Base-by-base conservation (phyloP, 2,329 filamentous ascomycete genomes). In the Pseudopyrenochaeta lycopersici region DNA sequence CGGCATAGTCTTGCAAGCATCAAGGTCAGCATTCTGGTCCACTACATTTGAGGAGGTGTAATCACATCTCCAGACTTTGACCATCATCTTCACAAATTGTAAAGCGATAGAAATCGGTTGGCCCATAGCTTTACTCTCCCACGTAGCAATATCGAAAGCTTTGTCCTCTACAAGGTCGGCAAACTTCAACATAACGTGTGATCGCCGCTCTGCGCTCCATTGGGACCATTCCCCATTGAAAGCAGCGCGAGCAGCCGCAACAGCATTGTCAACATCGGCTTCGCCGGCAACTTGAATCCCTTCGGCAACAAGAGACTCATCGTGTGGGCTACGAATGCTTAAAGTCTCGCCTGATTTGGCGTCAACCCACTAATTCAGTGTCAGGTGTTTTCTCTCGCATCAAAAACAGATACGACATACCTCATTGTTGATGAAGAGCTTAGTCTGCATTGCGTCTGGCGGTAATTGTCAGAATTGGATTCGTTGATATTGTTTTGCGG, bases 151-250 rank as follows among this genome's bases (percentile, higher is more conserved):
- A 20, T 55, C 46, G 14, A 51, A 36, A 1, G 60, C 52, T 23
- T 63, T 53, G 41, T 66, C 62, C 20, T 64, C 53, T 29, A 62
- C 43, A 14, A 70, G 46, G 35, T 70, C 66, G 20, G 68, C 68
- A 27, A 70, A 64, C 32, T 63, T 63, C 17, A 53, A 35, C 64
- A 74, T 64, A 2, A 54, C 43, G 2, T 56, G 53, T 7, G 58
- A 65, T 31, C 71, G 67, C 46, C 70, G 58, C 29, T 38, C 45
- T 29, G 54, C 55, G 43, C 49, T 64, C 59, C 54, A 63, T 49
- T 50, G 51, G n/a, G 45, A 48, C 57, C 70, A 70, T 53, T 59
- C 63, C 40, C 46, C 60, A 21, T 65, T 52, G 50, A 58, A 68
- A 7, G 69, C 67, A 9, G 58, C 55, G 14, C 61, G 58, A 12